Evolutionary conservation across 345 rosid species (phyloP), one percentile per base, ranked within the genome.

Genomic region (Schrenkiella parvula): DNA sequence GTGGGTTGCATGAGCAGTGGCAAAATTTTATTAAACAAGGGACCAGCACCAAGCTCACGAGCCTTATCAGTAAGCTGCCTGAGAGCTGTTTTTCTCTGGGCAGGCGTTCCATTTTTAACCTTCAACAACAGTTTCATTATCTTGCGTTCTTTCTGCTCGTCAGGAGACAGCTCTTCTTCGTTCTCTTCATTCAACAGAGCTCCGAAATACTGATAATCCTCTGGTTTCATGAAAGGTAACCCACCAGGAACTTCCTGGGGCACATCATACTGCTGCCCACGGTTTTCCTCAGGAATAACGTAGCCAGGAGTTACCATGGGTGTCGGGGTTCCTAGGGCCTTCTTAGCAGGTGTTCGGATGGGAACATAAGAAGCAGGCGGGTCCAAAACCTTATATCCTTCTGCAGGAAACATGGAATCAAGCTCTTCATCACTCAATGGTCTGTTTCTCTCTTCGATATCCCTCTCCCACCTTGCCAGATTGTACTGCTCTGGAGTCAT

Each of bases 1-100:
- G 98, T 91, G 9, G 95, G 98, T 78, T 95, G 99, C 99, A 95
- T 95, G 70, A 95, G 98, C 81, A 95, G 56, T 0, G 99, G 99
- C 78, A 91, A 71, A 56, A 95, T 95, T 55, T 86, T 80, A 77
- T 89, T 88, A 51, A 95, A 95, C 84, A 95, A 81, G 9, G 99
- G 93, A 48, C 96, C 96, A 48, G 99, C 99, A 75, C 99, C 98
- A 71, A 95, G 87, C 65, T 95, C 99, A 70, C 98, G 84, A 1
- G 99, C 97, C 85, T 95, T 95, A 78, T 91, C 99, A 51, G 97
- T 91, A 59, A 95, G 87, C 86, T 95, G 99, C 70, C 98, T 85
- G 80, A 95, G 73, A 1, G 99, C 98, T 43, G 99, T 89, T 84
- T 95, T 95, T 79, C 99, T 88, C 85, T 95, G 99, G 13, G 98